These are phyloP conservation scores for Abortiporus biennis DNA, from an alignment of 1,284 basidiomycete genomes.

Conservation along the genomic window DNA sequence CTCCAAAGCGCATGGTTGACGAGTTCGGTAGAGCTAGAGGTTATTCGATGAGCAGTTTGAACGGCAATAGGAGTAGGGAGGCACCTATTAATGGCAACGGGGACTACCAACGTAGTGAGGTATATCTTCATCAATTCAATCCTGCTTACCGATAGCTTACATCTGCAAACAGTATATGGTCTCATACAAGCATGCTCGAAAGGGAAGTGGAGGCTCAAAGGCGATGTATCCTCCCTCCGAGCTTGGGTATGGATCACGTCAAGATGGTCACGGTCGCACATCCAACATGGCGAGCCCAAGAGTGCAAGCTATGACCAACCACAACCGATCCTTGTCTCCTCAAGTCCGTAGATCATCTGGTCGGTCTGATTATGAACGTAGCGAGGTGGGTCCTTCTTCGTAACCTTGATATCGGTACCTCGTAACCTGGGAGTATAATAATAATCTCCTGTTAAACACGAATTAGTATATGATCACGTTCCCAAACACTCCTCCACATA, in stretches of 20 bases:
- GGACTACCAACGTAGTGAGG: constrained; percentile 26
- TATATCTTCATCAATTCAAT: constrained; percentile 10
- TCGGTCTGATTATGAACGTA: constrained; percentile 12
- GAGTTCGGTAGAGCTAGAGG: constrained; percentile 5
- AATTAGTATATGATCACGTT: constrained; percentile 20
- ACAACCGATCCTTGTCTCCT: constrained; percentile 15
- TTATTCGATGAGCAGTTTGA: constrained; percentile 6
- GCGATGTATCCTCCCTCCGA: constrained; percentile 16
- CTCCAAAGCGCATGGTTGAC: constrained; percentile 13
- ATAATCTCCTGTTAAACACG: background rate
- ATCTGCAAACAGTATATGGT: constrained; percentile 28
- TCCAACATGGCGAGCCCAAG: constrained; percentile 11
- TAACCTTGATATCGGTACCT: background rate
- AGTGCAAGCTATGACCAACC: constrained; percentile 10
- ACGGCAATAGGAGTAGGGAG: constrained; percentile 11
- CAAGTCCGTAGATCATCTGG: constrained; percentile 14
- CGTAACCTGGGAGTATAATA: too few relatives aligned
- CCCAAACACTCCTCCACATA: constrained; percentile 24
- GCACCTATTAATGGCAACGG: constrained; percentile 10
- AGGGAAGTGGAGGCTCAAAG: constrained; percentile 12
- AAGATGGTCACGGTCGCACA: constrained; percentile 7
- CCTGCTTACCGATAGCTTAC: too few relatives aligned
- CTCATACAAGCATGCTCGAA: constrained; percentile 18
- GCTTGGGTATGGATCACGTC: constrained; percentile 8
- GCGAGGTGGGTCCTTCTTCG: constrained; percentile 15